phyloP scores from a whole-genome alignment of 2,329 filamentous ascomycete species.

The Calonectria ilicicola region DNA sequence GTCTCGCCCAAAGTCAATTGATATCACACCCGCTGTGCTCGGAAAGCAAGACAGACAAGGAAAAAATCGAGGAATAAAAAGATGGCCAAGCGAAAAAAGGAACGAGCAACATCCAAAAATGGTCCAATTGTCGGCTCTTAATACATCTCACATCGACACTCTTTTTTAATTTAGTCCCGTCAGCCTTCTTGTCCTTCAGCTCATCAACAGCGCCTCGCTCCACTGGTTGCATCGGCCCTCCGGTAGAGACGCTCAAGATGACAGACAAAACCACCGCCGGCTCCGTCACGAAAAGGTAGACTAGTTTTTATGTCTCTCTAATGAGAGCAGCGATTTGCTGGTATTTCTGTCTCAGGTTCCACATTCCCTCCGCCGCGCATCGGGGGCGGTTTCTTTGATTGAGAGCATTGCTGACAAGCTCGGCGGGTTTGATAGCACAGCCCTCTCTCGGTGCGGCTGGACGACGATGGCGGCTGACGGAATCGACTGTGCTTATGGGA shows the following conservation, averaged over 20 bases:
- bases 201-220: constrained; percentile 7
- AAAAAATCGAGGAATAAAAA: not conserved
- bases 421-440: not conserved
- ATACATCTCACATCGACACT: not conserved
- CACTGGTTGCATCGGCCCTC: constrained; percentile 1
- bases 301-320: not conserved
- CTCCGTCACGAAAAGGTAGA: constrained; percentile 14
- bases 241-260: not conserved
- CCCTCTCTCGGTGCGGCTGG: not conserved
- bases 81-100: not conserved
- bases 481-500: constrained; percentile 4
- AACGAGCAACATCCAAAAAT: not conserved
- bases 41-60: not conserved
- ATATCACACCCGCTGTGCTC: not conserved
- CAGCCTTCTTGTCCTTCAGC: not conserved
- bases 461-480: not conserved
- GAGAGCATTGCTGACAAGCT: not conserved
- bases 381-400: not conserved
- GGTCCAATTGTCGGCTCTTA: not conserved
- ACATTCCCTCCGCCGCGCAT: constrained; percentile 13
- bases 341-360: constrained; percentile 2
- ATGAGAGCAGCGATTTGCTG: not conserved
- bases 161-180: not conserved
- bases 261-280: constrained; percentile 9
- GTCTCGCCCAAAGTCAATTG: not conserved